Percentiles rank a stretch among this genome's conserved stretches.
These are phyloP conservation scores for Pythium dissimile DNA, from an alignment of 352 stramenopile genomes.

Conservation along the genomic window DNA sequence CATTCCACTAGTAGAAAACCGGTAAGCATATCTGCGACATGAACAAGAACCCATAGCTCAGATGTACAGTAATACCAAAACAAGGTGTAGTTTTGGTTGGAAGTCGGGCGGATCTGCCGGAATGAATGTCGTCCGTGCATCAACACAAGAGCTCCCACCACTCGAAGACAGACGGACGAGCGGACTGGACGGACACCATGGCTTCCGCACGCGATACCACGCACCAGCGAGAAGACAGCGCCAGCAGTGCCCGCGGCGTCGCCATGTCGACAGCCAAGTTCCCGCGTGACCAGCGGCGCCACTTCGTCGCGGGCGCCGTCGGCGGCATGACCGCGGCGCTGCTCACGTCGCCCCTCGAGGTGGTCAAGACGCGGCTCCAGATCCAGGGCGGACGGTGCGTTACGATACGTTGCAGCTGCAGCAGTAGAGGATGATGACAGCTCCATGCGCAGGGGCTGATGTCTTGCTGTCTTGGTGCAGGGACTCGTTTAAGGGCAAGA, in stretches of 20 bases:
- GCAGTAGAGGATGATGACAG: background rate
- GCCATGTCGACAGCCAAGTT: conserved; percentile 20
- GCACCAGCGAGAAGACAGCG: background rate
- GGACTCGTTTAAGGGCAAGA: conserved; percentile 32
- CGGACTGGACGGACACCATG: conserved; percentile 1
- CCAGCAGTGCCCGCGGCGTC: conserved; percentile 2
- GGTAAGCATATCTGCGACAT: conserved; percentile 11
- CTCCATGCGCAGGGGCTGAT: too few relatives aligned
- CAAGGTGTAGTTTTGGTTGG: conserved; percentile 24
- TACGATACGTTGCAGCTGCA: background rate
- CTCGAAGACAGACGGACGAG: background rate
- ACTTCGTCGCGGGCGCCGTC: conserved; percentile 74
- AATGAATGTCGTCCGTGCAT: conserved; percentile 15
- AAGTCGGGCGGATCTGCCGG: conserved; percentile 18
- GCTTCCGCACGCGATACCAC: background rate
- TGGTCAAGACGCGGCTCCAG: conserved; percentile 85
- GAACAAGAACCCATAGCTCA: background rate
- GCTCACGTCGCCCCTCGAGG: conserved; percentile 80
- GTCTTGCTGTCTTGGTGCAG: conserved; percentile 1
- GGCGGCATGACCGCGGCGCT: conserved; percentile 80
- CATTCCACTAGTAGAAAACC: background rate
- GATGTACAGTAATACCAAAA: conserved; percentile 10
- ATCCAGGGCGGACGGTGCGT: conserved; percentile 60
- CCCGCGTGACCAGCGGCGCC: conserved; percentile 31
- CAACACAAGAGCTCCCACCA: conserved; percentile 15